phyloP scores from a whole-genome alignment of 2,329 filamentous ascomycete genomes.

The Zarea fungicola region DNA sequence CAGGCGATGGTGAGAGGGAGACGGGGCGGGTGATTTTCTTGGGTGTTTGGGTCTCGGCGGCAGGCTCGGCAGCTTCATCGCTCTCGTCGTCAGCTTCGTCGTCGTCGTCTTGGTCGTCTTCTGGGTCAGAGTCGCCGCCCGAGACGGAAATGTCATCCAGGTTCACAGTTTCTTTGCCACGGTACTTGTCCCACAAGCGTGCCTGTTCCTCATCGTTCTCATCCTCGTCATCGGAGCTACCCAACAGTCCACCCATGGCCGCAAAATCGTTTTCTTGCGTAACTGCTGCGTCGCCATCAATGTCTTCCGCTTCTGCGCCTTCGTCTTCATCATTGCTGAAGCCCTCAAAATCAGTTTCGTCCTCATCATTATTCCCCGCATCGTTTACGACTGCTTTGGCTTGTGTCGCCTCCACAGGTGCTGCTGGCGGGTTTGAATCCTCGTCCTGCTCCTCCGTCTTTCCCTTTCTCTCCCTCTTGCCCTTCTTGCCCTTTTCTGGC shows the following conservation, averaged over 20 bases:
- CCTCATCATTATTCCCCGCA: constrained; percentile 24
- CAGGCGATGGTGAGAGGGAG: constrained; percentile 25
- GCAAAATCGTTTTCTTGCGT: constrained; percentile 30
- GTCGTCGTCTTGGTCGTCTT: constrained; percentile 20
- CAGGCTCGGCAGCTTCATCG: constrained; percentile 19
- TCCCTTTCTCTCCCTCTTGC: constrained; percentile 27
- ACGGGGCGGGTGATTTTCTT: constrained; percentile 15
- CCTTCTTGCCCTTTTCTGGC: constrained; percentile 37
- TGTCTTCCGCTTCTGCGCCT: constrained; percentile 17
- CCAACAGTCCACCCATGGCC: constrained; percentile 43
- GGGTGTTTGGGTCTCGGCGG: constrained; percentile 9
- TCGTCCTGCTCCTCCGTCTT: constrained; percentile 24
- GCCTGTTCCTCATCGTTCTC: constrained; percentile 31
- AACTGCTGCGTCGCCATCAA: constrained; percentile 22
- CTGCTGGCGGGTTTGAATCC: background rate
- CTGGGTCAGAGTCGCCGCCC: constrained; percentile 22
- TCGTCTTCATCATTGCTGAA: constrained; percentile 29
- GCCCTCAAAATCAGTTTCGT: constrained; percentile 33
- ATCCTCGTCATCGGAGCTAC: constrained; percentile 36
- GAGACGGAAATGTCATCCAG: constrained; percentile 37
- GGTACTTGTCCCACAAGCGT: constrained; percentile 29
- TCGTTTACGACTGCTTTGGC: constrained; percentile 20
- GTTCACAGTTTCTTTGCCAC: constrained; percentile 31
- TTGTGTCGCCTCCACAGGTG: constrained; percentile 1
- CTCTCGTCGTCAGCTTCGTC: constrained; percentile 25